Evolutionary conservation across 352 stramenopile species (phyloP).

Genomic region (Stephanocyclus meneghinianus): DNA sequence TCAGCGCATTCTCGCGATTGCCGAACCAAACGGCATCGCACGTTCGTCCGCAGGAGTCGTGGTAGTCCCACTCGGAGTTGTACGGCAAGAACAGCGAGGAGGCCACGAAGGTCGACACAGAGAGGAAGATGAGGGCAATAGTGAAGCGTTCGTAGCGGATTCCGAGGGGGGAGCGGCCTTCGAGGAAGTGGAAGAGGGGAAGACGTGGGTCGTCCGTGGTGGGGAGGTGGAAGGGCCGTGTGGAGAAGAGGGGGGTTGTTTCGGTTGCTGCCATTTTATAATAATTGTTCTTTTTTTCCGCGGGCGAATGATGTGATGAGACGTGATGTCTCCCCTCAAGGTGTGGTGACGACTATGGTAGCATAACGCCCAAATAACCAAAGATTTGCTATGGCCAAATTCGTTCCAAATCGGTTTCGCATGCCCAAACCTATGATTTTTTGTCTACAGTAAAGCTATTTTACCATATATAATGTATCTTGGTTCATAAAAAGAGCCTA

Average conservation of each 20-base stretch:
- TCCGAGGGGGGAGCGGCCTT: constrained; percentile 62
- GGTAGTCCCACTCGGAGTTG: constrained; percentile 45
- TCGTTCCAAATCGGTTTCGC: no score
- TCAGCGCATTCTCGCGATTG: constrained; percentile 72
- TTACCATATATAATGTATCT: no score
- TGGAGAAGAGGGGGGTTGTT: constrained; percentile 10
- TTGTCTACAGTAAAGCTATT: no score
- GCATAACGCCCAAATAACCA: no score
- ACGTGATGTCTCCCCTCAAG: no score
- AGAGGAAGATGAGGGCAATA: constrained; percentile 77
- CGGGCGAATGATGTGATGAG: no score
- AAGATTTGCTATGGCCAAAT: no score
- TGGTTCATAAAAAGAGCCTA: no score
- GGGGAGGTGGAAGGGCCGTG: neutral
- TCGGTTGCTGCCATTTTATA: neutral
- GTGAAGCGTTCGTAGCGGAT: constrained; percentile 75
- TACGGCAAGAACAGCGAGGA: constrained; percentile 71
- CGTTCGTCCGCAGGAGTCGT: constrained; percentile 37
- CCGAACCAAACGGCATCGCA: constrained; percentile 80
- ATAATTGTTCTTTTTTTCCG: no score
- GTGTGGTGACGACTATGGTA: no score
- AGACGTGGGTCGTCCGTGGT: neutral
- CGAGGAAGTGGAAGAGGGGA: constrained; percentile 66
- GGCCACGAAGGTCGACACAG: constrained; percentile 70
- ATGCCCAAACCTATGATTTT: no score